Conservation (phyloP, 352 stramenopile genomes). For the Globisporangium middletonii region DNA sequence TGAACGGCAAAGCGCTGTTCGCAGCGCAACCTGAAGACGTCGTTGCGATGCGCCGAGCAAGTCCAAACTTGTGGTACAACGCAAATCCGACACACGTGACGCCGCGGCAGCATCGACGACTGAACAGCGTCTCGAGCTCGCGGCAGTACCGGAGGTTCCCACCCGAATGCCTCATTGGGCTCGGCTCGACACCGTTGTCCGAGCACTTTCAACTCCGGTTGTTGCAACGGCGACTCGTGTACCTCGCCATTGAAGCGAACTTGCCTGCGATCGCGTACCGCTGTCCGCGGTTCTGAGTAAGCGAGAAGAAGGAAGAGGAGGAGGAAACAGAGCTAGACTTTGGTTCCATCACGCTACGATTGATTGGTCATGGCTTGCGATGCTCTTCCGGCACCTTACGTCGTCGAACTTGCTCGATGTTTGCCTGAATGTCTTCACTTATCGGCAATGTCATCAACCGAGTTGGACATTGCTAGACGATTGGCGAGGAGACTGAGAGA, state of each 20-base stretch:
- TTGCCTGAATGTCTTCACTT: too few relatives aligned
- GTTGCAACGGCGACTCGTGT: constrained; percentile 34
- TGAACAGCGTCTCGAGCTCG: not conserved
- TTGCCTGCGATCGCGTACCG: not conserved
- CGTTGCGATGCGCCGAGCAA: constrained; percentile 15
- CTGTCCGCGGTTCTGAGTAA: not conserved
- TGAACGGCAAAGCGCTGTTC: constrained; percentile 27
- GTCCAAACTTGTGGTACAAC: constrained; percentile 37
- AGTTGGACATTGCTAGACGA: too few relatives aligned
- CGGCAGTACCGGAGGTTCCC: constrained; percentile 13
- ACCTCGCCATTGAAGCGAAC: constrained; percentile 13
- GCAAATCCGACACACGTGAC: constrained; percentile 44
- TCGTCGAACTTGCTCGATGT: too few relatives aligned
- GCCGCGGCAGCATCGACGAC: constrained; percentile 25
- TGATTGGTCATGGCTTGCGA: too few relatives aligned
- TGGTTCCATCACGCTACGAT: too few relatives aligned
- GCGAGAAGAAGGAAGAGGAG: too few relatives aligned
- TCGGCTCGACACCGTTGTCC: constrained; percentile 36
- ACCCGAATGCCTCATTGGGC: constrained; percentile 38
- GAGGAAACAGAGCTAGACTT: too few relatives aligned
- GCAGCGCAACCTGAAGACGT: constrained; percentile 22
- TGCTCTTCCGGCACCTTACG: too few relatives aligned
- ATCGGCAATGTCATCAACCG: too few relatives aligned
- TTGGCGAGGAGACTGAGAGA: too few relatives aligned
- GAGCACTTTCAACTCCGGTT: constrained; percentile 23